Evolutionary conservation across 1,284 basidiomycete genomes (phyloP).

Genomic region (Cutaneotrichosporon sp.): DNA sequence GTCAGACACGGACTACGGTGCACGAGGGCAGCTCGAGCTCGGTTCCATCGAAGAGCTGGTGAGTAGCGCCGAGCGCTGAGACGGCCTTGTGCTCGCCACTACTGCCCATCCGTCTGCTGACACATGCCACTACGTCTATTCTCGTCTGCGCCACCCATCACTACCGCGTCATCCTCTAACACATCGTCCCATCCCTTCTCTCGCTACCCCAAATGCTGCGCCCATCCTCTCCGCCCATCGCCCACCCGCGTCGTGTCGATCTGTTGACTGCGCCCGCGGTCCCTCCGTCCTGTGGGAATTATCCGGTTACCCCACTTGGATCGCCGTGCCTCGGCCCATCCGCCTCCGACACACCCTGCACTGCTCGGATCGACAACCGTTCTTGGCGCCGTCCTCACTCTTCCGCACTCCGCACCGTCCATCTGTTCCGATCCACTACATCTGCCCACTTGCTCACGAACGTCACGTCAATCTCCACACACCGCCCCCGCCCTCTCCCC

Average conservation of each 20-base stretch:
- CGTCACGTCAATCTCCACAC: background rate
- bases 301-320: constrained; percentile 1
- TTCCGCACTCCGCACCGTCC: background rate
- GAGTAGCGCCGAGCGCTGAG: background rate
- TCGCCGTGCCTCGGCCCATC: background rate
- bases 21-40: constrained; percentile 12
- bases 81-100: background rate
- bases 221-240: too few species aligned
- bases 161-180: background rate
- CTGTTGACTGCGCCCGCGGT: background rate
- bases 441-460: background rate
- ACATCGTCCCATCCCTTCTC: background rate
- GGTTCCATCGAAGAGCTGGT: constrained; percentile 9
- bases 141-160: background rate
- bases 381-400: background rate
- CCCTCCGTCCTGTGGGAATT: background rate
- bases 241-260: background rate
- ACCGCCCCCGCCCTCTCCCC: background rate
- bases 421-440: too few species aligned
- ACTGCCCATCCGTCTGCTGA: background rate
- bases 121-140: background rate
- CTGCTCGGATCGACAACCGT: background rate
- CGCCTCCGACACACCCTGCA: too few species aligned
- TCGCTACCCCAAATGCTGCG: background rate
- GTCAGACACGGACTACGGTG: constrained; percentile 11